Evolutionary conservation across 2,329 filamentous ascomycete species (phyloP), one percentile per base, ranked within the genome.

Genomic region (Diaporthe ampelina): DNA sequence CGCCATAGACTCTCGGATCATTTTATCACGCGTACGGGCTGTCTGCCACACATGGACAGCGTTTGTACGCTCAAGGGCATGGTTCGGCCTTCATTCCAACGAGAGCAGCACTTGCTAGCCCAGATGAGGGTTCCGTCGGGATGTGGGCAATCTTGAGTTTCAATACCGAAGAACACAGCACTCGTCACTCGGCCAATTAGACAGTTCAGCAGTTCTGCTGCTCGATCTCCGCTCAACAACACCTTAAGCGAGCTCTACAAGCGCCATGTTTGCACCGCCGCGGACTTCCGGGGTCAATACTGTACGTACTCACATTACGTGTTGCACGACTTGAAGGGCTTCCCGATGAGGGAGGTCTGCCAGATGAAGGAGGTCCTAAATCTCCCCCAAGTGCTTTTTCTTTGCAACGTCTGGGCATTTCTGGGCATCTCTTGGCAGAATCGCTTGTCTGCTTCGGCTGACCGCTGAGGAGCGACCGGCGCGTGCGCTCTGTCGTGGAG

Each of bases 341-440:
- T 37, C 63, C 63, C 48, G 32, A 67, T 52, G 29, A 52, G 63
- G 63, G 43, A 67, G 61, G 58, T 61, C 61, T 19, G 40, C 58
- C 37, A 45, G 37, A 61, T 61, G 37, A 29, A 40, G 57, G 35
- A 61, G 58, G 58, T 61, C 58, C 11, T 61, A 15, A 45, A 45
- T 61, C 11, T 24, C n/a, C 4, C n/a, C 26, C 61, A 17, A 9
- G 43, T 19, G 43, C n/a, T 52, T 19, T 52, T 48, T 37, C 13
- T 26, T 17, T 24, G 4, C 11, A 52, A 15, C n/a, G 21, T 67
- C 45, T 67, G 63, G 26, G 45, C 21, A 52, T 67, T 67, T 40
- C 63, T 67, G 63, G 63, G 63, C 63, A 67, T 4, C n/a, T 8
- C 63, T 67, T 67, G 63, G 63, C 63, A 19, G 29, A 37, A 52